Base-by-base conservation (phyloP, 495 filamentous ascomycete species). In the Aspergillus ellipticus region DNA sequence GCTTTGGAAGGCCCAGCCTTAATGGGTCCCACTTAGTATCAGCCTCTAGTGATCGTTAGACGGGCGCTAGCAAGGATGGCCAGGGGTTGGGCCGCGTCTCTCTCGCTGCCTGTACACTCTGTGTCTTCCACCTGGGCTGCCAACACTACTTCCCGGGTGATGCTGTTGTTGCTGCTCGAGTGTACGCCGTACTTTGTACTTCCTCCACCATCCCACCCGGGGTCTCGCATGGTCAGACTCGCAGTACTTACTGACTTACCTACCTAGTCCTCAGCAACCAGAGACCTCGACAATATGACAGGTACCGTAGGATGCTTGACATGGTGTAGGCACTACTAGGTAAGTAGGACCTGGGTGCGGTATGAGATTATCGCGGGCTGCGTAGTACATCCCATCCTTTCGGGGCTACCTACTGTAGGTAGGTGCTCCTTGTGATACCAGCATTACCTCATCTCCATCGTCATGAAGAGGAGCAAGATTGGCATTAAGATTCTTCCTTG, bases 21-120 rank as follows among this genome's bases (percentile, higher is more conserved):
- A 66, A 59, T 58, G 28, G 20, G 55, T 33, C 47, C 63, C 59
- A 62, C 63, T 49, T 56, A 41, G 59, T 43, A 51, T 51, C 54
- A 48, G 59, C 57, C 43, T 62, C 57, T 58, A 66, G 54, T 58
- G 54, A 58, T 61, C 60, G 52, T 59, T 55, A 59, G 54, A 61
- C 56, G 58, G 54, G 53, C 56, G 42, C 59, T 53, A 57, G 52
- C 49, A 45, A 33, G 49, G 42, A 53, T 51, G 50, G 51, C 49
- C 63, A 65, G 63, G 60, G 60, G 56, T 58, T 58, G 53, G 60
- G 58, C 53, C 58, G 53, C 54, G 58, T 53, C 35, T 60, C 51
- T 48, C 46, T 26, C 45, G 3, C 24, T 28, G 4, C 7, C 24
- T 7, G 24, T 28, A 7, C 24, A 4, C 24, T 28, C 24, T 28